Conservation (phyloP, 2,329 filamentous ascomycete genomes). For the Fusarium metavorans region DNA sequence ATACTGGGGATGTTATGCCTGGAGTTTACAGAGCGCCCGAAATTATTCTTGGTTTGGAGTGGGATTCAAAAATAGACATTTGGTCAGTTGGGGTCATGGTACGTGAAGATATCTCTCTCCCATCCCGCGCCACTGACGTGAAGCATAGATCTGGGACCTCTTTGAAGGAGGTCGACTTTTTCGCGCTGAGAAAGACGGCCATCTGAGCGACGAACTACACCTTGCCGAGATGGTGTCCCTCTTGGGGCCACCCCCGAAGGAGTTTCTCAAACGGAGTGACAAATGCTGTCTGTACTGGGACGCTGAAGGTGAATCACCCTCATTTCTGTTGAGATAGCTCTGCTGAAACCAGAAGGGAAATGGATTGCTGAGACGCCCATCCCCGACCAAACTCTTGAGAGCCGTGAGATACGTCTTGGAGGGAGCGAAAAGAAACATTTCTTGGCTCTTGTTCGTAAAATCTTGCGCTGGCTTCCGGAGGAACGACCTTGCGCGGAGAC, state of each 20-base stretch:
- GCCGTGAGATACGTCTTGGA: background rate
- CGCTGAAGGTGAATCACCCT: background rate
- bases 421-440: background rate
- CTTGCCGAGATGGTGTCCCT: conserved; percentile 32
- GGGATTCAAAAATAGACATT: conserved; percentile 6
- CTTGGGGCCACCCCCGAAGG: conserved; percentile 11
- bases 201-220: conserved; percentile 28
- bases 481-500: background rate
- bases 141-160: conserved; percentile 21
- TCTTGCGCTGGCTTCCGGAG: background rate
- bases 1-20: conserved; percentile 1
- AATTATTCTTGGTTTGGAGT: conserved; percentile 1
- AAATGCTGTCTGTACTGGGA: background rate
- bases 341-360: background rate
- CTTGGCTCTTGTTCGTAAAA: background rate
- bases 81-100: conserved; percentile 14
- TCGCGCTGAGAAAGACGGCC: background rate
- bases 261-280: conserved; percentile 29
- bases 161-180: conserved; percentile 16
- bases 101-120: too few relatives aligned
- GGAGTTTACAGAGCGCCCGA: background rate
- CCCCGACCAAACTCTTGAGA: background rate
- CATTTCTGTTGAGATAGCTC: background rate
- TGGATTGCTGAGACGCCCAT: background rate
- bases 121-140: background rate